These are phyloP conservation scores for Calonectria fujianensis DNA, from an alignment of 2,329 filamentous ascomycete genomes.

Conservation along the genomic window DNA sequence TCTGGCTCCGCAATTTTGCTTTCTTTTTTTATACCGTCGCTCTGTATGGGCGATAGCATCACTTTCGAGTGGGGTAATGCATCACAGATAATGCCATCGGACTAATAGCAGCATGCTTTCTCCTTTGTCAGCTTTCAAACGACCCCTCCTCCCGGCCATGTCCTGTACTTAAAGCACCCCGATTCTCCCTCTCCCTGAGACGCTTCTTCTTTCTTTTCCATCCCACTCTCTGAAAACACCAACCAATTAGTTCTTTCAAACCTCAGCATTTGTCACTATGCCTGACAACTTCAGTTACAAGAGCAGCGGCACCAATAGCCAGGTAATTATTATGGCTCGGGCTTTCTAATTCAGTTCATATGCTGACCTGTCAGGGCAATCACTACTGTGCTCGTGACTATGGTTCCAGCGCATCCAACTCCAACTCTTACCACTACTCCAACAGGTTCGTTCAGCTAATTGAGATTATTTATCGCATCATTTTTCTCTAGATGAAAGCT, in stretches of 20 bases:
- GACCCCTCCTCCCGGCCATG: neutral
- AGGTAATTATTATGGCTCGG: conserved; percentile 64
- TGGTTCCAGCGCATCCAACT: conserved; percentile 71
- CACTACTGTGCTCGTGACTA: conserved; percentile 81
- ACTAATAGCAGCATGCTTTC: neutral
- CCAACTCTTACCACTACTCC: conserved; percentile 80
- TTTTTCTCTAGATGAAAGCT: neutral
- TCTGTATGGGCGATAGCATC: neutral
- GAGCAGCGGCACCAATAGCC: conserved; percentile 76
- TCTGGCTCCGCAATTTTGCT: neutral
- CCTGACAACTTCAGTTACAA: conserved; percentile 64
- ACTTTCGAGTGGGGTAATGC: neutral
- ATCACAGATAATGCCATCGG: neutral
- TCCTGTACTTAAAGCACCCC: neutral
- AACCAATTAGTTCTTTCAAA: neutral
- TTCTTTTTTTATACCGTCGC: neutral
- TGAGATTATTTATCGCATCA: neutral
- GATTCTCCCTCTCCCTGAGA: neutral
- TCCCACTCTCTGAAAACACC: neutral
- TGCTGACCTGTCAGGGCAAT: conserved; percentile 73
- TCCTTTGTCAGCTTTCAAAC: neutral
- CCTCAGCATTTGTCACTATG: conserved; percentile 34
- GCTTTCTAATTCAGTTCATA: neutral
- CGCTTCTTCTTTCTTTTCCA: neutral
- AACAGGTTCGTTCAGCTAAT: conserved; percentile 69